phyloP scores from a whole-genome alignment of 192 early-diverging fungal genomes.

The Backusella macrospora region DNA sequence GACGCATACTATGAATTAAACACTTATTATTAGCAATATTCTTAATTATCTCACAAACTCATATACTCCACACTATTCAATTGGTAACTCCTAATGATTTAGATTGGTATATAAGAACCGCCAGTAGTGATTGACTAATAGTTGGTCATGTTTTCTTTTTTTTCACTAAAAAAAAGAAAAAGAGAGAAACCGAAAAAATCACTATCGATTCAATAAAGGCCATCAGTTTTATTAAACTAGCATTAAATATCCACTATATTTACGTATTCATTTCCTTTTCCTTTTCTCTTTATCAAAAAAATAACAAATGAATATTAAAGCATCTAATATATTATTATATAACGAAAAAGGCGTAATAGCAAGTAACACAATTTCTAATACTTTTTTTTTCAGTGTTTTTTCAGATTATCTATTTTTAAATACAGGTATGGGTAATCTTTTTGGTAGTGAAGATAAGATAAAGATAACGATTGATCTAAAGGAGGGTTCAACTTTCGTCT shows the following conservation, averaged over 20 bases:
- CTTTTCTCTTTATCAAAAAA: neutral
- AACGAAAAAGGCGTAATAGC: neutral
- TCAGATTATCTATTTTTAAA: conserved; percentile 9
- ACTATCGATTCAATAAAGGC: neutral
- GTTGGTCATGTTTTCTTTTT: neutral
- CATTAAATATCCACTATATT: neutral
- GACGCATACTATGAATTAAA: neutral
- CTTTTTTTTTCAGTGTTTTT: neutral
- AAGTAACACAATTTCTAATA: conserved; percentile 4
- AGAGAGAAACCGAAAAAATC: neutral
- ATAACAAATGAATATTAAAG: neutral
- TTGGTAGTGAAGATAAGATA: conserved; percentile 6
- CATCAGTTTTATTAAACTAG: neutral
- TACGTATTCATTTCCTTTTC: neutral
- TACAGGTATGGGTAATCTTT: neutral
- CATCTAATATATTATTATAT: neutral
- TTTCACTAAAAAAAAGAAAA: neutral
- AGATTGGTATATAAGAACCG: neutral
- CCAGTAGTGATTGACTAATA: neutral
- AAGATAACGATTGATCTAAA: conserved; percentile 7
- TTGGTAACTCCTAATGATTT: neutral
- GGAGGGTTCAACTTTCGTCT: neutral
- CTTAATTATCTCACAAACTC: neutral
- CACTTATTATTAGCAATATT: neutral
- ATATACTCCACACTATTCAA: conserved; percentile 1